These are phyloP conservation scores for Hamamelis virginiana DNA, from an alignment of 164 flowering plant genomes.

Conservation along the genomic window DNA sequence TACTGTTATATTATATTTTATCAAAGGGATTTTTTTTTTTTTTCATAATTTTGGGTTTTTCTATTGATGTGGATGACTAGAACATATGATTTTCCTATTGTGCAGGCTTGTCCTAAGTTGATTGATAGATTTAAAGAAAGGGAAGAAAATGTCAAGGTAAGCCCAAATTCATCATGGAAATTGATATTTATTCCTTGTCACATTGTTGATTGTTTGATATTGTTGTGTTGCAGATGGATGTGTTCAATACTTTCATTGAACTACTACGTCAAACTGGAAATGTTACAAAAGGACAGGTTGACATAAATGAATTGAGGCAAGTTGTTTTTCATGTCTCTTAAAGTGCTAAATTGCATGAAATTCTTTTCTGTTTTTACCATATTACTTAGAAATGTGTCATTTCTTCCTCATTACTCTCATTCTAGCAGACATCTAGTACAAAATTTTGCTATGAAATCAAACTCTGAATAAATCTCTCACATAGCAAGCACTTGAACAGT, in stretches of 20 bases:
- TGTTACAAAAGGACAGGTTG: conserved; percentile 87
- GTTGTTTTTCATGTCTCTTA: conserved; percentile 17
- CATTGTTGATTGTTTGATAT: conserved; percentile 19
- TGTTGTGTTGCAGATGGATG: conserved; percentile 80
- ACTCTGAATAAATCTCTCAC: not conserved
- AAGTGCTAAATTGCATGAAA: not conserved
- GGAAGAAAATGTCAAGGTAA: conserved; percentile 98
- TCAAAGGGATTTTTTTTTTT: not conserved
- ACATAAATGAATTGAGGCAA: conserved; percentile 71
- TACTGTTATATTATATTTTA: not conserved
- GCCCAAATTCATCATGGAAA: not conserved
- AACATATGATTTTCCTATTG: not conserved
- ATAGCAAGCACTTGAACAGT: too few species aligned
- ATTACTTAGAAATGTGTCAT: not conserved
- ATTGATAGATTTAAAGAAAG: conserved; percentile 98
- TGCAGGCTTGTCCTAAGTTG: conserved; percentile 97
- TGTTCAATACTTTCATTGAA: conserved; percentile 91
- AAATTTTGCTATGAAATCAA: not conserved
- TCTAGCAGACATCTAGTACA: not conserved
- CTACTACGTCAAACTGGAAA: conserved; percentile 94
- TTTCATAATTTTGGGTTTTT: not conserved
- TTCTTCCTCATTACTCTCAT: too few species aligned
- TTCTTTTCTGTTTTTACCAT: not conserved
- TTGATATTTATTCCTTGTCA: not conserved
- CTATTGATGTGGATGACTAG: not conserved